These are phyloP conservation scores for Lachnellula occidentalis DNA, from an alignment of 2,329 filamentous ascomycete genomes.

Conservation along the genomic window DNA sequence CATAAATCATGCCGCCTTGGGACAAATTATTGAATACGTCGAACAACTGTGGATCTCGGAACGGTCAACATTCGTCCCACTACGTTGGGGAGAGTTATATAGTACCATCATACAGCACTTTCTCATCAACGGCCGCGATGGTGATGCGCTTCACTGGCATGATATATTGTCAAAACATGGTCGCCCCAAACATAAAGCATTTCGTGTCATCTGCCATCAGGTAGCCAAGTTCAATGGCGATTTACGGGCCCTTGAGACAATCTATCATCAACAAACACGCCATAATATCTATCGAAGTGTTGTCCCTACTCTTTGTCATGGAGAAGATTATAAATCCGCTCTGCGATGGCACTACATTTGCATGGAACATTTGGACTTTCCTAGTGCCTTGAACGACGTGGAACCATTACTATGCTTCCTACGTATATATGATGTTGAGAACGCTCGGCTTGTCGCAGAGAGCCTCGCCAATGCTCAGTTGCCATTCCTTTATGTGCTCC, in stretches of 20 bases:
- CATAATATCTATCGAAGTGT: conserved; percentile 39
- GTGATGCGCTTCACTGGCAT: conserved; percentile 26
- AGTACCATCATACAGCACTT: conserved; percentile 36
- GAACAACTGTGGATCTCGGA: conserved; percentile 33
- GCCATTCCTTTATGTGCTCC: conserved; percentile 16
- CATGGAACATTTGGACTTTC: conserved; percentile 37
- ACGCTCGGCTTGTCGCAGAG: conserved; percentile 21
- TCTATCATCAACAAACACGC: conserved; percentile 36
- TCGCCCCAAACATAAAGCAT: conserved; percentile 30
- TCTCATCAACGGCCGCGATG: conserved; percentile 23
- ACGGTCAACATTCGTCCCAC: conserved; percentile 12
- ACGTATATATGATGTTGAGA: conserved; percentile 28
- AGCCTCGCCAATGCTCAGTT: conserved; percentile 24
- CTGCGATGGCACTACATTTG: conserved; percentile 43
- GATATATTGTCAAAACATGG: conserved; percentile 23
- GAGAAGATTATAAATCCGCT: conserved; percentile 34
- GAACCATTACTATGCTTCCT: conserved; percentile 37
- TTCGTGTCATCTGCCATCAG: conserved; percentile 33
- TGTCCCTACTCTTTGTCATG: conserved; percentile 36
- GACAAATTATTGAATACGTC: conserved; percentile 36
- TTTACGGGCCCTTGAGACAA: conserved; percentile 34
- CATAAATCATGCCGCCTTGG: conserved; percentile 30
- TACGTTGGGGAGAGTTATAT: too few relatives aligned
- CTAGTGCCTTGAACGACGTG: conserved; percentile 33
- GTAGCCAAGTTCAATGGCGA: conserved; percentile 19